A percentile compares a stretch with the other conserved stretches of the same genome.
Conservation (phyloP, 1,284 basidiomycete species). For the Cryptococcus sp. region DNA sequence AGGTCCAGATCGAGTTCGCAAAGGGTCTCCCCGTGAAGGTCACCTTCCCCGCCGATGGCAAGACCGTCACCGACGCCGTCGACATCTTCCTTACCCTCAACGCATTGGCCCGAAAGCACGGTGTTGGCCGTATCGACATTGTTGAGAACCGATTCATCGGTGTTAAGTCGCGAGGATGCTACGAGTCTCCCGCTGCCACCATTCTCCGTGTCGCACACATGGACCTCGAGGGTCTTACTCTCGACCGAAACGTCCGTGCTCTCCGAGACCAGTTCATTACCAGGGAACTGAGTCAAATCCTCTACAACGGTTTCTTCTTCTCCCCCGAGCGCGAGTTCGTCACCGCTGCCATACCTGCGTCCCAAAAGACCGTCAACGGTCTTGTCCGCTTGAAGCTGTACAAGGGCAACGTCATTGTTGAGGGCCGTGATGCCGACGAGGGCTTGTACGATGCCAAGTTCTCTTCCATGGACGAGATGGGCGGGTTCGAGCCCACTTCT, state of each 20-base stretch:
- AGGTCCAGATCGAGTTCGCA: constrained; percentile 80
- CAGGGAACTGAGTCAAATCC: constrained; percentile 80
- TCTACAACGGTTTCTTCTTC: constrained; percentile 94
- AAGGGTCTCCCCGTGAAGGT: constrained; percentile 84
- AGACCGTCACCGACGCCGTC: constrained; percentile 80
- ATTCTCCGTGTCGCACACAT: constrained; percentile 94
- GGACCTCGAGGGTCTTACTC: constrained; percentile 94
- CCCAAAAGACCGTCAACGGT: constrained; percentile 96
- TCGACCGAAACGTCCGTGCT: constrained; percentile 95
- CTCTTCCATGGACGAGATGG: constrained; percentile 99
- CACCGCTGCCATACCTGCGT: constrained; percentile 81
- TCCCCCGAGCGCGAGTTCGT: constrained; percentile 97
- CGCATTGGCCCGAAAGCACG: constrained; percentile 88
- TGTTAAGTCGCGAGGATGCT: constrained; percentile 97
- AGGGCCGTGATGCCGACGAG: constrained; percentile 85
- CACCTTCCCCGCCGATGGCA: constrained; percentile 56
- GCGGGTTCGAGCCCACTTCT: constrained; percentile 92
- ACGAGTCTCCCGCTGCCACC: constrained; percentile 94
- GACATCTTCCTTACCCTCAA: constrained; percentile 94
- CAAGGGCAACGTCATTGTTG: constrained; percentile 94
- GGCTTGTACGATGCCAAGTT: constrained; percentile 93
- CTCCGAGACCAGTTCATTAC: constrained; percentile 95
- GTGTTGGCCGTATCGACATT: constrained; percentile 95
- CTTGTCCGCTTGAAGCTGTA: constrained; percentile 85
- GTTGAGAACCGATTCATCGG: constrained; percentile 99